Evolutionary conservation across 176 grass and related monocot species (phyloP), one percentile per base, ranked within the genome.

Genomic region (Alloteropsis semialata): DNA sequence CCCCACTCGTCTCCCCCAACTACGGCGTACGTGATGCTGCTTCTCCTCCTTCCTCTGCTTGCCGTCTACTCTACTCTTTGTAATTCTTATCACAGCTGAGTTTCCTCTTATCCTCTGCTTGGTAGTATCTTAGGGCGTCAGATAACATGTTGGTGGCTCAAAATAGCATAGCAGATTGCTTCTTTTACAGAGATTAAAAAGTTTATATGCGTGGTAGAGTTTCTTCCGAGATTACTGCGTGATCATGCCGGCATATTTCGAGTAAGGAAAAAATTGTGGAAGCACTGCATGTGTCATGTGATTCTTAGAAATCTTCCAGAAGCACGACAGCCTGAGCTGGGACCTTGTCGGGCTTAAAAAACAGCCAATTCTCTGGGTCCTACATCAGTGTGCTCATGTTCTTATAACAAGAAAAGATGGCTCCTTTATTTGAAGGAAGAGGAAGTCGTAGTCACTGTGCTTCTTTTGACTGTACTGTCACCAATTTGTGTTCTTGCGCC

Each of bases 21-120:
- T 89, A 95, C 77, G 78, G 75, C 11, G 93, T 93, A 89, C 43
- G 27, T 69, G 24, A 25, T 32, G 69, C 72, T 19, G 8, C 53
- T 65, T 5, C n/a, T 65, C 7, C n/a, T 6, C 8, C 28, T 44
- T 30, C 69, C n/a, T 39, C 44, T 10, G 22, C 49, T 63, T 69
- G 21, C 0, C 59, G 58, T 69, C 30, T 81, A 28, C 48, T 63
- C 38, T 84, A 34, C 57, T 68, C 27, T 13, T 77, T 37, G 7
- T 54, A 36, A 21, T 8, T n/a, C 25, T 89, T 37, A 9, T n/a
- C n/a, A 30, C 32, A 21, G 30, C 4, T 73, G 21, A 4, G 27
- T n/a, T n/a, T n/a, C n/a, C n/a, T n/a, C n/a, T n/a, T n/a, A n/a
- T n/a, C n/a, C n/a, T n/a, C n/a, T n/a, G n/a, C n/a, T n/a, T n/a